These are phyloP conservation scores for Lactarius psammicola DNA, from an alignment of 768 basidiomycete species.

Conservation along the genomic window DNA sequence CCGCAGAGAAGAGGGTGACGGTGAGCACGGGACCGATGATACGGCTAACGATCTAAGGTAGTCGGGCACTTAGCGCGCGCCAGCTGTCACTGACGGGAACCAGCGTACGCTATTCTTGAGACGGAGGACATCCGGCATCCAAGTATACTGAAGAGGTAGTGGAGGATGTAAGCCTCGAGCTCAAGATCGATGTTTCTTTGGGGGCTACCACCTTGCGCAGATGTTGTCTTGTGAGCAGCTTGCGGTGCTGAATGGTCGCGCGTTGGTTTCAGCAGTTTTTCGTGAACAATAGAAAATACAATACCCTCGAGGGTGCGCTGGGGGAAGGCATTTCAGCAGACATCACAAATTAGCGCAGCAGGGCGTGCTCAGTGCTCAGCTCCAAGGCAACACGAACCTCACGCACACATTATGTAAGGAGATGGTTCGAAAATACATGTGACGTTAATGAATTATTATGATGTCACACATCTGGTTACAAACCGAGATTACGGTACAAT, in stretches of 20 bases:
- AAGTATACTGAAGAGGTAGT: constrained; percentile 60
- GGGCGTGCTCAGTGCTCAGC: not conserved
- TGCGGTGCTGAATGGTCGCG: constrained; percentile 14
- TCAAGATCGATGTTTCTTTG: not conserved
- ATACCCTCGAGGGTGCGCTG: not conserved
- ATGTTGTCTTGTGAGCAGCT: constrained; percentile 24
- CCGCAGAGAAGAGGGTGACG: constrained; percentile 69
- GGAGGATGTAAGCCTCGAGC: not conserved
- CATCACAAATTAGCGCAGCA: constrained; percentile 4
- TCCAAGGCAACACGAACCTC: not conserved
- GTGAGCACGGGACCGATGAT: constrained; percentile 83
- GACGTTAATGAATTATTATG: not conserved
- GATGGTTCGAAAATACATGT: not conserved
- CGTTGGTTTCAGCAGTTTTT: not conserved
- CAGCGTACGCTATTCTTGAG: constrained; percentile 74
- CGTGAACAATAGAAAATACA: not conserved
- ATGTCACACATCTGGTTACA: constrained; percentile 14
- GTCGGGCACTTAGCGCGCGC: constrained; percentile 17
- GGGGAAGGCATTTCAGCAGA: not conserved
- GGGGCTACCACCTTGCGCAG: constrained; percentile 28
- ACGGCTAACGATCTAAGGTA: constrained; percentile 58
- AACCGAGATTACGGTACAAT: constrained; percentile 25
- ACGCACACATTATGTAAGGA: constrained; percentile 7
- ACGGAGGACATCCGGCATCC: constrained; percentile 86
- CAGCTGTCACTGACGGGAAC: constrained; percentile 2